These are phyloP conservation scores for Dichomitus squalens DNA, from an alignment of 1,284 basidiomycete species.

Conservation along the genomic window DNA sequence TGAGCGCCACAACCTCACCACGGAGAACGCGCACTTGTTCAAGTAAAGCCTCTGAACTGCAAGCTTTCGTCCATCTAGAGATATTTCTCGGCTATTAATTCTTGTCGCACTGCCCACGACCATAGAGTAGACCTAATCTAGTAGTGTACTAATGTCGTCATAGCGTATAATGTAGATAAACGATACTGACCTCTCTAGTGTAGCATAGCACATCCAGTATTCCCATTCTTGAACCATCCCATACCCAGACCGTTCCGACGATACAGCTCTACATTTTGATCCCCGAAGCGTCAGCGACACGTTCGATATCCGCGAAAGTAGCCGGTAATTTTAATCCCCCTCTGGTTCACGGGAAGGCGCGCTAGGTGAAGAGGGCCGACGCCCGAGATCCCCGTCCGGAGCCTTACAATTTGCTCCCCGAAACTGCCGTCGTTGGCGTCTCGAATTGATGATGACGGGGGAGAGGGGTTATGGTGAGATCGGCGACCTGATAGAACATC, in stretches of 20 bases:
- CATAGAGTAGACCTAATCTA: neutral
- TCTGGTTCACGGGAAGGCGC: neutral
- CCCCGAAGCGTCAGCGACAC: neutral
- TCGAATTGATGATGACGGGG: neutral
- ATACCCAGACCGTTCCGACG: neutral
- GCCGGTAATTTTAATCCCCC: neutral
- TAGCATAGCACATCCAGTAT: slow-evolving; percentile 2
- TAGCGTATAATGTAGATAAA: neutral
- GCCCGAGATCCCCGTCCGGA: neutral
- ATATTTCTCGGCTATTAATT: neutral
- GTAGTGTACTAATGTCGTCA: neutral
- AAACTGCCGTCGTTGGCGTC: neutral
- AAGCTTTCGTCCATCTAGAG: neutral
- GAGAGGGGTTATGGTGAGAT: neutral
- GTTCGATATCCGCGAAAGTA: neutral
- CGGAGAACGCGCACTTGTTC: slow-evolving; percentile 2
- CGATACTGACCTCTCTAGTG: neutral
- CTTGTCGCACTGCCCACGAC: neutral
- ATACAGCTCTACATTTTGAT: neutral
- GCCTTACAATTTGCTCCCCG: neutral
- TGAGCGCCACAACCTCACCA: slow-evolving; percentile 8
- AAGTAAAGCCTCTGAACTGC: neutral
- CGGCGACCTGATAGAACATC: slow-evolving; percentile 3
- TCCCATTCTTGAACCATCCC: neutral
- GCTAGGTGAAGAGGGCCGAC: neutral